phyloP scores from a whole-genome alignment of 75 land plant genomes.

The Cupressus sempervirens region DNA sequence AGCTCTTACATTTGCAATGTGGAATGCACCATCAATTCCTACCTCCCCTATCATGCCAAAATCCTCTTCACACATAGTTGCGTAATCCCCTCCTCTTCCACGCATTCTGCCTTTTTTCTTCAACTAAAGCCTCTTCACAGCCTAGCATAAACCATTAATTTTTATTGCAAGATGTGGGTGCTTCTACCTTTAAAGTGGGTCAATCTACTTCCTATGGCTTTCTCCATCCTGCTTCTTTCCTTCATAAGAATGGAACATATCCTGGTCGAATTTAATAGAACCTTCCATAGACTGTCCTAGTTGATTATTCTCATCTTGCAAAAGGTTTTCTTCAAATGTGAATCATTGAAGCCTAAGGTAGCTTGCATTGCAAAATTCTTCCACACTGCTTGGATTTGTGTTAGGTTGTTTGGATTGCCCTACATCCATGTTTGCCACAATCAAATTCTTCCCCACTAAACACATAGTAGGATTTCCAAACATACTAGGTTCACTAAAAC shows the following conservation, averaged over 20 bases:
- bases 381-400: background rate
- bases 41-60: too few species aligned
- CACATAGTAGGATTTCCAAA: slow-evolving; percentile 52
- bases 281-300: background rate
- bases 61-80: too few species aligned
- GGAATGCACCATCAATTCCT: too few species aligned
- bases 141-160: too few species aligned
- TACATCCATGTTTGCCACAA: slow-evolving; percentile 55
- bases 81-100: too few species aligned
- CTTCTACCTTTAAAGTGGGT: too few species aligned
- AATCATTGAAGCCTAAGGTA: slow-evolving; percentile 18
- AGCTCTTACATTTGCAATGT: too few species aligned
- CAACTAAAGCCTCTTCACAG: too few species aligned
- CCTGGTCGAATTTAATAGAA: slow-evolving; percentile 9
- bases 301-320: slow-evolving; percentile 1
- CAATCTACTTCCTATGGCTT: too few species aligned
- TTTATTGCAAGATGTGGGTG: too few species aligned
- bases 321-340: slow-evolving; percentile 7
- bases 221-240: too few species aligned
- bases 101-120: too few species aligned
- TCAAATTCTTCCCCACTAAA: slow-evolving; percentile 75
- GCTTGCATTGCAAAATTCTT: slow-evolving; percentile 12
- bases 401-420: slow-evolving; percentile 15
- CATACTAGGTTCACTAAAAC: slow-evolving; percentile 6
- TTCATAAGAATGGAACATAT: slow-evolving; percentile 2